Evolutionary conservation across 2,329 filamentous ascomycete genomes (phyloP), one percentile per base, ranked within the genome.

Genomic region (Diaporthe batatas): DNA sequence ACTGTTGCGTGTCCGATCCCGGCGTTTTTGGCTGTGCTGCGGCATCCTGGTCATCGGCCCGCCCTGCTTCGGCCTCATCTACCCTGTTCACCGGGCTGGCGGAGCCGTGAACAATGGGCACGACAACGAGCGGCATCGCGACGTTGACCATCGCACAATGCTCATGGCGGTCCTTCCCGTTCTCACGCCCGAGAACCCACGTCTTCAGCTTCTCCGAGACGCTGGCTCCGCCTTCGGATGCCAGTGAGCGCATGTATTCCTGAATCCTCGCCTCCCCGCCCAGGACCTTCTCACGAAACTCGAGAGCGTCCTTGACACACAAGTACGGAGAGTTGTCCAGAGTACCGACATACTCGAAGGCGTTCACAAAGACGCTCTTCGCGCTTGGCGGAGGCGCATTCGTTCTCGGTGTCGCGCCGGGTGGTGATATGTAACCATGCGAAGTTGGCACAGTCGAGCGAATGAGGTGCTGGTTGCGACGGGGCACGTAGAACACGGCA

Each of bases 301-400:
- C 83, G 32, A 98, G 84, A 0, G 92, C 91, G 11, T 93, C 90
- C 11, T 91, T 89, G 21, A 96, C 86, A 78, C 91, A 94, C 1
- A 94, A 84, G 75, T 92, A 96, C 0, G 93, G 89, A 6, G 89
- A 85, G 74, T 89, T 91, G 78, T 98, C 95, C 6, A 91, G 81
- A 0, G 95, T 97, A 14, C 93, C 94, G 3, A 92, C 87, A 75
- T 92, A 96, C 77, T 94, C 90, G 78, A 98, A 98, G 55, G 91
- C 90, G 16, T 80, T 83, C 21, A 94, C 88, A 75, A 93, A 98
- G 0, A 81, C 79, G 11, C 88, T 87, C 77, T 92, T 91, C 7
- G 73, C 58, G 70, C 75, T 82, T 44, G 79, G 80, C 14, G 85
- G 86, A 39, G 88, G 78, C n/a, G 86, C 84, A 42, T 83, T 83